Conservation (phyloP, 2,329 filamentous ascomycete genomes). For the Tolypocladium album region DNA sequence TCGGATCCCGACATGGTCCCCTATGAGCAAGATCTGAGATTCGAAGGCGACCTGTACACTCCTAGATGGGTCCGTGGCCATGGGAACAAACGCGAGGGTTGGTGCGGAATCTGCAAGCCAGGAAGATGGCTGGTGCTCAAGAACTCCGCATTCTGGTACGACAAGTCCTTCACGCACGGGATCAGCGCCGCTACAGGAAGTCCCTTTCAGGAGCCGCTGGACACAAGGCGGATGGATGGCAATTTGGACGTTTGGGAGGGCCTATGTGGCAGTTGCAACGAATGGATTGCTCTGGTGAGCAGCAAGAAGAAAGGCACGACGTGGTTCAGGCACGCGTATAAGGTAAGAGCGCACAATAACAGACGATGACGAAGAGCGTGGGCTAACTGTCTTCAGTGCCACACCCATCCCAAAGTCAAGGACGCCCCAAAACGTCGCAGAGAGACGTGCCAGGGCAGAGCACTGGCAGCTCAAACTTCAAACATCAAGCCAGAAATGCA, state of each 20-base stretch:
- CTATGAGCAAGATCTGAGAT: constrained; percentile 69
- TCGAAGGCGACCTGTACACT: constrained; percentile 73
- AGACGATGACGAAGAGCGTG: not conserved
- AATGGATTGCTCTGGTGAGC: constrained; percentile 73
- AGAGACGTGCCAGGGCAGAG: constrained; percentile 37
- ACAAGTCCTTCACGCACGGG: constrained; percentile 82
- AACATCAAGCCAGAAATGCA: constrained; percentile 37
- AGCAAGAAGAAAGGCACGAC: constrained; percentile 90
- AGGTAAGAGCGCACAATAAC: constrained; percentile 37
- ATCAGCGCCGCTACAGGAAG: constrained; percentile 74
- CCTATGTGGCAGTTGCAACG: constrained; percentile 65
- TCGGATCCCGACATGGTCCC: constrained; percentile 64
- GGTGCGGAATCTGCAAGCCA: constrained; percentile 82
- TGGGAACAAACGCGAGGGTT: constrained; percentile 79
- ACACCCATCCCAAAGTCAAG: constrained; percentile 61
- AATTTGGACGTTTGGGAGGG: constrained; percentile 78
- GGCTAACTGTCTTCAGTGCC: constrained; percentile 39
- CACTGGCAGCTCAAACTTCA: constrained; percentile 27
- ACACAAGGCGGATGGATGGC: constrained; percentile 66
- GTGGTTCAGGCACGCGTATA: constrained; percentile 85
- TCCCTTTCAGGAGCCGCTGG: constrained; percentile 66
- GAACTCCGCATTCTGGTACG: constrained; percentile 89
- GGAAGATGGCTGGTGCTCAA: constrained; percentile 80
- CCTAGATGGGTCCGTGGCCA: constrained; percentile 77
- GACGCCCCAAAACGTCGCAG: constrained; percentile 58